A percentile compares a stretch with the other conserved stretches of the same genome.
These are phyloP conservation scores for Rauvolfia tetraphylla DNA, from an alignment of 257 asterid species.

Conservation along the genomic window DNA sequence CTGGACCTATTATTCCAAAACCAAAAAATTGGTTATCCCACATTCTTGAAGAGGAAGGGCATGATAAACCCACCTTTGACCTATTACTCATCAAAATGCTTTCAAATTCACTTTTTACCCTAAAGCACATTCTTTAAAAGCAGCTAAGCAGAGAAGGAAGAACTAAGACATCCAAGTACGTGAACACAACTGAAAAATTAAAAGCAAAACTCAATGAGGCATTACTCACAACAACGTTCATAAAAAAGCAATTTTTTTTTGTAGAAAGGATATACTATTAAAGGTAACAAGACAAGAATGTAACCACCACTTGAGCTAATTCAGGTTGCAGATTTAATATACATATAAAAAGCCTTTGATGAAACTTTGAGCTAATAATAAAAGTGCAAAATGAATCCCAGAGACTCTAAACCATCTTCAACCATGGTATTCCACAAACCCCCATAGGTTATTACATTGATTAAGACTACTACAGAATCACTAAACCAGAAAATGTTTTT, in stretches of 20 bases:
- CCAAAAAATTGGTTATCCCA: not conserved
- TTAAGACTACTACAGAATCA: not conserved
- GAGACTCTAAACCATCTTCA: not conserved
- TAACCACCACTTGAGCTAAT: not conserved
- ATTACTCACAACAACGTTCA: not conserved
- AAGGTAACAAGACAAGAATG: not conserved
- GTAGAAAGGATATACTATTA: not conserved
- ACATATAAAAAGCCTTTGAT: not conserved
- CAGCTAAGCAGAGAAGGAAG: not conserved
- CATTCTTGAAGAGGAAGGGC: not conserved
- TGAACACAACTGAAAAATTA: not conserved
- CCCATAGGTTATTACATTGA: not conserved
- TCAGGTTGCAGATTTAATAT: not conserved
- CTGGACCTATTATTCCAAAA: slow-evolving; percentile 58
- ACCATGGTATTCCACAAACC: not conserved
- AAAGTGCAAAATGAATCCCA: not conserved
- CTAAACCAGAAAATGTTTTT: not conserved
- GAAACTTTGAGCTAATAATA: not conserved
- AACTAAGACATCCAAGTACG: not conserved
- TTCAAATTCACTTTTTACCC: not conserved
- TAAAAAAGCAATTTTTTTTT: not conserved
- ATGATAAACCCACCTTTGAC: not conserved
- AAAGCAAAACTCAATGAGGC: not conserved
- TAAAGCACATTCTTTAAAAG: not conserved
- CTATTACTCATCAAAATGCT: not conserved